Base-by-base conservation (phyloP, 1,284 basidiomycete species). In the Neonothopanus nambi region DNA sequence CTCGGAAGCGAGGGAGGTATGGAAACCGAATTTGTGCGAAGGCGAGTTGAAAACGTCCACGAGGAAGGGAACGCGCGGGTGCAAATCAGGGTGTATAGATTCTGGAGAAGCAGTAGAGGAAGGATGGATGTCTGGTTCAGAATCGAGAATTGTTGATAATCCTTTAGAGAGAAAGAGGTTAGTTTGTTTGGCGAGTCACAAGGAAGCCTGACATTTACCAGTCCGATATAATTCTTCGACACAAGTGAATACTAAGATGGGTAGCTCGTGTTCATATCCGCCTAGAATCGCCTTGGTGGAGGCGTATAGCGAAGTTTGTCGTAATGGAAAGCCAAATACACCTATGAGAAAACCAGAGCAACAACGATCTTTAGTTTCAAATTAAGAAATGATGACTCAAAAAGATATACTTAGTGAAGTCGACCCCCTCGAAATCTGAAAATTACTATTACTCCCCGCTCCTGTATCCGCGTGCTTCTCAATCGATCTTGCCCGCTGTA, bases 211-310 rank as follows among this genome's bases (percentile, higher is more conserved):
- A 20, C 5, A 65, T 70, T 56, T 37, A 77, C 84, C 81, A 30
- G 77, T 78, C 23, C 78, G 73, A 59, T 81, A 84, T 12, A 87
- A 63, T 63, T 86, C 82, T 53, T 86, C 82, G 15, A 85, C 67
- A 56, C 79, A 83, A 3, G 76, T 71, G 21, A 80, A 77, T 17
- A 81, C 77, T 2, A 84, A 72, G 35, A 78, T 71, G 0, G 85
- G 84, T 2, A 87, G 63, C 55, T 78, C 65, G 54, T 81, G 79
- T 53, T 76, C 72, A 44, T 73, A 73, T n/a, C 81, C 80, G 8
- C 75, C 77, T 5, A 85, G 63, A 17, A 77, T 64, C 17, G 78
- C 71, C 4, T 67, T 64, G 1, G 71, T 71, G 4, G 80, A 78
- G 0, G 80, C 77, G 50, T 78, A 76, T 20, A 72, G 61, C 2